Base-by-base conservation (phyloP, 1,284 basidiomycete genomes). In the Heterobasidion occidentale region DNA sequence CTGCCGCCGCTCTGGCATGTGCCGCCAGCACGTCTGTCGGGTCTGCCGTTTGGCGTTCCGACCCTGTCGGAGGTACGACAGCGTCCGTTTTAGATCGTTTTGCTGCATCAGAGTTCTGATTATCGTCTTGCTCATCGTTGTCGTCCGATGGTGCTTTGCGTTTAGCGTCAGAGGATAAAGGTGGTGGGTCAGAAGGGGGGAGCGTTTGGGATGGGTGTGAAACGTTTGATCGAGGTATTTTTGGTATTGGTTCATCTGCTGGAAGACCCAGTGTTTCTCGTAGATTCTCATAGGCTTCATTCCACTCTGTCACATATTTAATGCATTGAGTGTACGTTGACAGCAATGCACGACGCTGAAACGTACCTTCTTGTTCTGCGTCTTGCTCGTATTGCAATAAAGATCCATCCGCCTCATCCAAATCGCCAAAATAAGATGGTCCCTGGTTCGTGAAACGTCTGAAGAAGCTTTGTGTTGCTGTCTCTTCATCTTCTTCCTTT, bases 361-460 rank as follows among this genome's bases (percentile, higher is more conserved):
- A 68, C 79, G 55, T 62, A 93, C 92, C 90, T 72, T 87, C 82
- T 59, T 87, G 78, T 67, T 94, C 91, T 44, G 80, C 79, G 57
- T 78, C 77, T 56, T 72, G 74, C 71, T 98, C 94, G 65, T 80
- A 90, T 60, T 79, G 76, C 9, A 94, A 67, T 36, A 98, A 68
- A 20, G 73, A 71, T 8, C 78, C 84, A 62, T 94, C 91, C 27
- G 77, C 72, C 68, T 98, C 95, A 66, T 98, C 95, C 14, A 88
- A 67, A 69, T 99, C 94, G 3, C 97, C 95, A 68, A 89, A 98
- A 68, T 99, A 98, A 0, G 82, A 79, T 2, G 92, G 90, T 0
- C 90, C 92, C 67, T 94, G 91, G 63, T 90, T 86, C 68, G 85
- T 81, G 69, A 96, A 98, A 70, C 90, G 92, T 70, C 90, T 90